Evolutionary conservation across 805 yeast species (phyloP).

Genomic region (Kodamaea sagamina): DNA sequence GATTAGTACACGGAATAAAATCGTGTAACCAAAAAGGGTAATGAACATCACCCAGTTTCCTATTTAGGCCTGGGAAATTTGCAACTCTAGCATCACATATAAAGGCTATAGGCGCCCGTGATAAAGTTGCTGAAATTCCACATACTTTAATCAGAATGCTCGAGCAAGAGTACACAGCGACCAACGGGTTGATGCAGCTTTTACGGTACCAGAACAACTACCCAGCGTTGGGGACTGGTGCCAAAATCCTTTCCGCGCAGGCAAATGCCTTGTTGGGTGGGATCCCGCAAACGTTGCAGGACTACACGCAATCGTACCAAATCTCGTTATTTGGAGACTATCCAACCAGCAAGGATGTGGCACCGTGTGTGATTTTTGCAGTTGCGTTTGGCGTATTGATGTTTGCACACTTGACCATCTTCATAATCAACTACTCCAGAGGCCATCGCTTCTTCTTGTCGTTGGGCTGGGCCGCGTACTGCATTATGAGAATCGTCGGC

Average conservation of each 20-base stretch:
- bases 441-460: constrained; percentile 64
- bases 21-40: constrained; percentile 4
- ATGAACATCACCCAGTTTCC: not conserved
- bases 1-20: constrained; percentile 3
- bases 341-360: constrained; percentile 53
- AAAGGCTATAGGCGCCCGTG: not conserved
- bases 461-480: constrained; percentile 55
- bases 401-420: constrained; percentile 50
- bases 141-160: not conserved
- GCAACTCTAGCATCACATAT: not conserved
- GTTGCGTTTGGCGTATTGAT: constrained; percentile 53
- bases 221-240: constrained; percentile 37
- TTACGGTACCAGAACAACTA: constrained; percentile 30
- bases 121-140: not conserved
- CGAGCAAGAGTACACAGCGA: constrained; percentile 27
- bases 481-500: constrained; percentile 56
- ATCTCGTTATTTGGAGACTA: constrained; percentile 64
- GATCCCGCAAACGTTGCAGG: constrained; percentile 44
- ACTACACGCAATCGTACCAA: constrained; percentile 42
- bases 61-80: not conserved
- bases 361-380: constrained; percentile 59
- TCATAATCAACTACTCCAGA: constrained; percentile 47
- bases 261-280: constrained; percentile 34
- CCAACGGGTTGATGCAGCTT: constrained; percentile 31
- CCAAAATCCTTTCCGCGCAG: constrained; percentile 28